These are phyloP conservation scores for Gardenia jasminoides DNA, from an alignment of 257 asterid species.

Conservation along the genomic window DNA sequence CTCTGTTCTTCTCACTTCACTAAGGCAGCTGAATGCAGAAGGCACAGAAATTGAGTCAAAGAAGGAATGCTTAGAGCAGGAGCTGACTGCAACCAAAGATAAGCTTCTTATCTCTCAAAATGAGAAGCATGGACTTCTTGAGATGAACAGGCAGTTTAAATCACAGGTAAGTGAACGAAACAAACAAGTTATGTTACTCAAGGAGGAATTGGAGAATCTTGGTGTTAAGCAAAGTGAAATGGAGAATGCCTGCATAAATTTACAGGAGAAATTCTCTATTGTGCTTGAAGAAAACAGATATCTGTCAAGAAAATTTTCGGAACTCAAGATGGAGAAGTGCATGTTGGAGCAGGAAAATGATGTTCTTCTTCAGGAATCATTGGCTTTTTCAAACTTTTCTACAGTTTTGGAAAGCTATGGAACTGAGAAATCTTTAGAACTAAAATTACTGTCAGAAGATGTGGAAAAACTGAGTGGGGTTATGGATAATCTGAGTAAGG, in stretches of 20 bases:
- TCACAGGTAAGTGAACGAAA: slow-evolving; percentile 40
- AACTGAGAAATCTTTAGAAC: slow-evolving; percentile 49
- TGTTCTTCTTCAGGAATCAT: slow-evolving; percentile 44
- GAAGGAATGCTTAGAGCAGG: slow-evolving; percentile 55
- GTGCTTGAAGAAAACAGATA: slow-evolving; percentile 54
- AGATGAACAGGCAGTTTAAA: slow-evolving; percentile 54
- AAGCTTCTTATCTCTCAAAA: slow-evolving; percentile 44
- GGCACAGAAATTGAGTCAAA: slow-evolving; percentile 58
- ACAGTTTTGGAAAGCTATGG: slow-evolving; percentile 42
- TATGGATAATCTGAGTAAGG: slow-evolving; percentile 46
- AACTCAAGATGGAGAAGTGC: slow-evolving; percentile 54
- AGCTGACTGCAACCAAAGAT: slow-evolving; percentile 41
- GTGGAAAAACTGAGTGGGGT: slow-evolving; percentile 43
- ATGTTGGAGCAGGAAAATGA: slow-evolving; percentile 51
- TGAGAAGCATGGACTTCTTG: slow-evolving; percentile 55
- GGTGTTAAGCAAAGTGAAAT: slow-evolving; percentile 44
- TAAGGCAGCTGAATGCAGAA: slow-evolving; percentile 70
- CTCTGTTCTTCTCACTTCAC: slow-evolving; percentile 63
- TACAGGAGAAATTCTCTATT: slow-evolving; percentile 42
- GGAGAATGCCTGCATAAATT: slow-evolving; percentile 43
- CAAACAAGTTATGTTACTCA: slow-evolving; percentile 39
- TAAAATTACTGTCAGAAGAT: slow-evolving; percentile 48
- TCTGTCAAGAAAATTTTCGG: slow-evolving; percentile 52
- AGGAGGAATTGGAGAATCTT: slow-evolving; percentile 50
- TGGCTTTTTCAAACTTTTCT: slow-evolving; percentile 49